These are phyloP conservation scores for Aspergillus sclerotiicarbonarius DNA, from an alignment of 495 filamentous ascomycete genomes.

Conservation along the genomic window DNA sequence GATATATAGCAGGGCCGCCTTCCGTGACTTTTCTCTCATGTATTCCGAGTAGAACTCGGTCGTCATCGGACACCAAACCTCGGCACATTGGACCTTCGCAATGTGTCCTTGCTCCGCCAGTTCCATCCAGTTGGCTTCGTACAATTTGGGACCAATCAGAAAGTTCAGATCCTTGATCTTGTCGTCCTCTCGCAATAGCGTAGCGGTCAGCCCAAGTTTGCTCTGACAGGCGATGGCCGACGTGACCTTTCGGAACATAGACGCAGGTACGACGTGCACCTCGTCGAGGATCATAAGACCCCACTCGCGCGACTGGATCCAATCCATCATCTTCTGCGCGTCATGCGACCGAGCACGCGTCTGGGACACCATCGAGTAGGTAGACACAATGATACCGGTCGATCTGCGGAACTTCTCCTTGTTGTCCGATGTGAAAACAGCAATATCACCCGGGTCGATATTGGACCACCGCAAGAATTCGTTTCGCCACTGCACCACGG, in stretches of 20 bases:
- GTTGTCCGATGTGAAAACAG: slow-evolving; percentile 90
- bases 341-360: slow-evolving; percentile 84
- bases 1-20: slow-evolving; percentile 77
- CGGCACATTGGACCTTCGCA: slow-evolving; percentile 94
- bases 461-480: slow-evolving; percentile 99
- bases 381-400: slow-evolving; percentile 94
- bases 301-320: slow-evolving; percentile 89
- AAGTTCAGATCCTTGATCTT: slow-evolving; percentile 98
- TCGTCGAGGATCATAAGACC: slow-evolving; percentile 97
- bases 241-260: slow-evolving; percentile 92
- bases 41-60: slow-evolving; percentile 97
- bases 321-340: slow-evolving; percentile 97
- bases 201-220: slow-evolving; percentile 96
- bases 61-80: slow-evolving; percentile 99
- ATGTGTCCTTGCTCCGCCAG: slow-evolving; percentile 96
- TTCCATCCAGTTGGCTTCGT: slow-evolving; percentile 99
- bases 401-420: slow-evolving; percentile 87
- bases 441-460: slow-evolving; percentile 88
- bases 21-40: slow-evolving; percentile 67
- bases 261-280: slow-evolving; percentile 95
- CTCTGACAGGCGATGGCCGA: slow-evolving; percentile 88
- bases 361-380: slow-evolving; percentile 97
- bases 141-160: slow-evolving; percentile 94
- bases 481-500: slow-evolving; percentile 92
- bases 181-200: slow-evolving; percentile 92